A percentile compares a stretch with the other conserved stretches of the same genome.
Conservation (phyloP, 257 asterid genomes). For the Paraleonurus japonicus region DNA sequence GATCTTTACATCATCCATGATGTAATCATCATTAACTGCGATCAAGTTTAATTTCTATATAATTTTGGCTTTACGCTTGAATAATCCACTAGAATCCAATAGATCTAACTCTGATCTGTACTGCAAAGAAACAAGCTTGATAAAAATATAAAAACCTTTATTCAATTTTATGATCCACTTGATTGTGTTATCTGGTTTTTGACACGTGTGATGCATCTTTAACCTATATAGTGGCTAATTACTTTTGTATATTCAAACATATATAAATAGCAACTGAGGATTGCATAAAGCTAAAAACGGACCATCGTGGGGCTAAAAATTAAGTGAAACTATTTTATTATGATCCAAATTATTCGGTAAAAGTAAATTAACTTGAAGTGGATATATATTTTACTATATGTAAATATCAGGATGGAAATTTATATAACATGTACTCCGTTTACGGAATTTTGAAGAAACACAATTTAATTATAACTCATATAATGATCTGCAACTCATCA, state of each 20-base stretch:
- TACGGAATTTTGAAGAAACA: too few species aligned
- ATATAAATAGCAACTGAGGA: slow-evolving; percentile 13
- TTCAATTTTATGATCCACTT: slow-evolving; percentile 23
- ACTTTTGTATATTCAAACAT: slow-evolving; percentile 28
- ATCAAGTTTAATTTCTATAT: slow-evolving; percentile 11
- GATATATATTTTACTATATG: background rate
- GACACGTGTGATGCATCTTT: slow-evolving; percentile 38
- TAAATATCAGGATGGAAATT: too few species aligned
- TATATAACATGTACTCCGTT: too few species aligned
- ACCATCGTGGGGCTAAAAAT: too few species aligned
- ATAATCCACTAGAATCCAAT: slow-evolving; percentile 27
- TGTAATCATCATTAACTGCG: slow-evolving; percentile 17
- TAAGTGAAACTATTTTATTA: background rate
- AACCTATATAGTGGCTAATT: slow-evolving; percentile 27
- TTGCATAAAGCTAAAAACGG: slow-evolving; percentile 12
- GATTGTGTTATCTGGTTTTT: slow-evolving; percentile 1
- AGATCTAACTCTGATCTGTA: slow-evolving; percentile 34
- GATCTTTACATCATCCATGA: slow-evolving; percentile 27
- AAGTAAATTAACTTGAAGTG: background rate
- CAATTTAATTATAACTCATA: too few species aligned
- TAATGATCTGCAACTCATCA: too few species aligned
- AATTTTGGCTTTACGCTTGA: slow-evolving; percentile 6
- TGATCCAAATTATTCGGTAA: too few species aligned
- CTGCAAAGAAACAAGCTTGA: slow-evolving; percentile 30
- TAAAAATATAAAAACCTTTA: background rate